Conservation (phyloP, 2,329 filamentous ascomycete genomes). For the Microsporum ferrugineum region DNA sequence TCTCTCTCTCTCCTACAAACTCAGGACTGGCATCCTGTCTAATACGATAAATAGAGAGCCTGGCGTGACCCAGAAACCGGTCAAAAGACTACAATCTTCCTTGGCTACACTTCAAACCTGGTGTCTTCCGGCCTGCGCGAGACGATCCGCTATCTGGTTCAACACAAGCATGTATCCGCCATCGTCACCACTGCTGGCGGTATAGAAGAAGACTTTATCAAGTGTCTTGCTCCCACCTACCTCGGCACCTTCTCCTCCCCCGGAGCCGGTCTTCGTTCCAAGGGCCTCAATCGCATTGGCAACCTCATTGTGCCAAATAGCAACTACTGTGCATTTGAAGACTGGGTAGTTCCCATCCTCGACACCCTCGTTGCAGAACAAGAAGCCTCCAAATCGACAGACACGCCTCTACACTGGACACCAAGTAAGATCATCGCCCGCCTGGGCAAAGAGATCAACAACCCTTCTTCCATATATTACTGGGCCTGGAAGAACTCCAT, state of each 20-base stretch:
- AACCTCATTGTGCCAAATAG: conserved; percentile 92
- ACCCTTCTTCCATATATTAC: conserved; percentile 85
- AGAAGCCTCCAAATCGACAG: conserved; percentile 55
- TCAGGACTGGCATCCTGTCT: neutral
- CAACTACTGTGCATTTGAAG: conserved; percentile 96
- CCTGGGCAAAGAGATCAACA: conserved; percentile 85
- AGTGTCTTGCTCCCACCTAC: conserved; percentile 90
- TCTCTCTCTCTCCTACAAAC: neutral
- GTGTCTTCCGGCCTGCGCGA: conserved; percentile 92
- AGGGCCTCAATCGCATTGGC: conserved; percentile 89
- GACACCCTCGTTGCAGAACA: conserved; percentile 90
- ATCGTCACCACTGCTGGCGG: conserved; percentile 94
- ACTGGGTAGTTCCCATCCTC: conserved; percentile 94
- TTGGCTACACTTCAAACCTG: conserved; percentile 94
- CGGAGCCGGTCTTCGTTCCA: conserved; percentile 65
- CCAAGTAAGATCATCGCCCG: conserved; percentile 84
- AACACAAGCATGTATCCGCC: conserved; percentile 83
- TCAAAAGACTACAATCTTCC: conserved; percentile 79
- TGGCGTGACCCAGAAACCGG: conserved; percentile 73
- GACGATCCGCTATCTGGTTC: conserved; percentile 79
- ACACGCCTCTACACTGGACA: conserved; percentile 68
- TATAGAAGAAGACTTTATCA: conserved; percentile 96
- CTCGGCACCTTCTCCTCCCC: conserved; percentile 71
- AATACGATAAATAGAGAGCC: conserved; percentile 44
- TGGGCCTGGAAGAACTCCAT: conserved; percentile 98